Percentiles rank a stretch among this genome's conserved stretches.
These are phyloP conservation scores for Calonectria hawksworthii DNA, from an alignment of 2,329 filamentous ascomycete genomes.

Conservation along the genomic window DNA sequence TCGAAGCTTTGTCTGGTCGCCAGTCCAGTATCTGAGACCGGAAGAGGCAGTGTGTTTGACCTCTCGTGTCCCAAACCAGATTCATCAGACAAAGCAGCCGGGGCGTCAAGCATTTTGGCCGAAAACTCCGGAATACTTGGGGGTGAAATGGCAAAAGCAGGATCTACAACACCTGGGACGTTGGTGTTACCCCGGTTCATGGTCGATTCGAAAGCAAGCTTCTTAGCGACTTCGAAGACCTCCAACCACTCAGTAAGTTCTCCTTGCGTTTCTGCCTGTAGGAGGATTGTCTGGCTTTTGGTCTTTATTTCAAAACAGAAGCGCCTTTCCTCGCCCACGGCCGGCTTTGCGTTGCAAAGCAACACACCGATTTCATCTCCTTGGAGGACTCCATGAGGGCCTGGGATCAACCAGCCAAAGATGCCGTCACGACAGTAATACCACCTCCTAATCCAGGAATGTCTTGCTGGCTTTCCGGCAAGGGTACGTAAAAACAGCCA, in stretches of 20 bases:
- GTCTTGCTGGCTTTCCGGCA: slow-evolving; percentile 89
- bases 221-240: slow-evolving; percentile 94
- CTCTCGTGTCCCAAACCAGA: slow-evolving; percentile 65
- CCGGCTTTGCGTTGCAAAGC: slow-evolving; percentile 92
- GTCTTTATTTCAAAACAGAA: slow-evolving; percentile 99
- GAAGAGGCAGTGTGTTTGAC: slow-evolving; percentile 74
- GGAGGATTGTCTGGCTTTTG: slow-evolving; percentile 88
- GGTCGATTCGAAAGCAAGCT: slow-evolving; percentile 85
- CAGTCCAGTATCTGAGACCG: slow-evolving; percentile 67
- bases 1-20: slow-evolving; percentile 80
- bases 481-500: slow-evolving; percentile 90
- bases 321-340: slow-evolving; percentile 90
- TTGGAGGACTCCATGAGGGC: slow-evolving; percentile 88
- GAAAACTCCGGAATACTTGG: slow-evolving; percentile 93
- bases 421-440: slow-evolving; percentile 96
- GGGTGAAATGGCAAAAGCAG: slow-evolving; percentile 93
- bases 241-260: slow-evolving; percentile 97
- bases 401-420: slow-evolving; percentile 93
- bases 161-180: slow-evolving; percentile 68
- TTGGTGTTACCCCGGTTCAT: slow-evolving; percentile 65
- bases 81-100: slow-evolving; percentile 70
- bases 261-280: slow-evolving; percentile 92
- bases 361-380: slow-evolving; percentile 96
- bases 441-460: slow-evolving; percentile 93
- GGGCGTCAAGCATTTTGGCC: slow-evolving; percentile 79